Evolutionary conservation across 345 rosid species (phyloP).

Genomic region (Dimocarpus longan): DNA sequence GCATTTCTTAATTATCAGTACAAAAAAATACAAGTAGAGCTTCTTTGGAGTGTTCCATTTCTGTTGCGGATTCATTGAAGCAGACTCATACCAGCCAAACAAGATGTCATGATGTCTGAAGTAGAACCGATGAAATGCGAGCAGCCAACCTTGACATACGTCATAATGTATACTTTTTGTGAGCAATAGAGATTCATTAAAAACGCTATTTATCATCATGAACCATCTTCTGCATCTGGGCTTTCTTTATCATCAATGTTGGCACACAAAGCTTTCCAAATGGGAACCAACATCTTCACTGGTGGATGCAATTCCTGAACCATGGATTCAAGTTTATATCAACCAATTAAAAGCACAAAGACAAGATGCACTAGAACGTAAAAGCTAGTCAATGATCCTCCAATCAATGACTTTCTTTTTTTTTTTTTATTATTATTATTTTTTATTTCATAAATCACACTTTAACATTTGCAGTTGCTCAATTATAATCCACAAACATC

Average conservation of each 20-base stretch:
- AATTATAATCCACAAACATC: neutral
- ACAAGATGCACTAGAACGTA: neutral
- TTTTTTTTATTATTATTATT: too few relatives aligned
- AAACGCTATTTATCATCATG: neutral
- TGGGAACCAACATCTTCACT: constrained; percentile 71
- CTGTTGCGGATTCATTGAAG: constrained; percentile 9
- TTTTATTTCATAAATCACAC: neutral
- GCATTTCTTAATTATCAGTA: constrained; percentile 1
- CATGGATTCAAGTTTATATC: constrained; percentile 5
- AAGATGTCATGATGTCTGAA: neutral
- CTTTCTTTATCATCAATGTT: constrained; percentile 36
- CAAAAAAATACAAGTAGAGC: neutral
- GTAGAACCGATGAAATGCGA: neutral
- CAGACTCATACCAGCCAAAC: constrained; percentile 1
- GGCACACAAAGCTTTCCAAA: constrained; percentile 81
- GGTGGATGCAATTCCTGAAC: constrained; percentile 72
- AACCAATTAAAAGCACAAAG: neutral
- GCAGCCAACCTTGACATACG: neutral
- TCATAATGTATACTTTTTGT: neutral
- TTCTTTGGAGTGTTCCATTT: neutral
- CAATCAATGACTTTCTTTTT: neutral
- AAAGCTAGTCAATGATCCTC: neutral
- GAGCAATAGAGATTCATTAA: neutral
- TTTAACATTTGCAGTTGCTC: neutral
- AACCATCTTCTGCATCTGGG: constrained; percentile 26